These are phyloP conservation scores for Middelhovenomyces tepae DNA, from an alignment of 805 yeast genomes.

Conservation along the genomic window DNA sequence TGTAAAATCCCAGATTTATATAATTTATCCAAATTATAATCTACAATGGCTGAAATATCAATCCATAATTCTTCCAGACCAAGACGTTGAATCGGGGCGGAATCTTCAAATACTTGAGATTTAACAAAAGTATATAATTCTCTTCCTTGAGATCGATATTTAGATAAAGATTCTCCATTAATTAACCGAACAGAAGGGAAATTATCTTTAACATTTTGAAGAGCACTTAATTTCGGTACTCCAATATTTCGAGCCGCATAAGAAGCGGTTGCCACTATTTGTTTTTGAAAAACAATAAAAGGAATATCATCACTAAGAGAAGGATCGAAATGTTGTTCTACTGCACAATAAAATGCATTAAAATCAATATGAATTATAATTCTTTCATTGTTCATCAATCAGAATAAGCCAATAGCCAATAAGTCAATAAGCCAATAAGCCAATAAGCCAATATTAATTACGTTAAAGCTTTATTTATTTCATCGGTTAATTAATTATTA, in stretches of 20 bases:
- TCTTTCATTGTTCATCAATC: constrained; percentile 1
- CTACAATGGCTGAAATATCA: constrained; percentile 19
- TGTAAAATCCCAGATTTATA: no score
- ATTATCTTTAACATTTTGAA: constrained; percentile 10
- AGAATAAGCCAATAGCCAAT: no score
- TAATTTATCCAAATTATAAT: constrained; percentile 8
- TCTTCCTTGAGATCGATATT: constrained; percentile 25
- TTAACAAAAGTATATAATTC: constrained; percentile 19
- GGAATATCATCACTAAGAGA: constrained; percentile 19
- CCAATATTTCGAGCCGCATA: constrained; percentile 27
- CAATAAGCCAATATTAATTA: no score
- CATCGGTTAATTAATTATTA: no score
- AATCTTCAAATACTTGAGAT: constrained; percentile 1
- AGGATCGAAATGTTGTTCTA: constrained; percentile 23
- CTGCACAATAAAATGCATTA: constrained; percentile 29
- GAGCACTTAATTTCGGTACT: constrained; percentile 18
- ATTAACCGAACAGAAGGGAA: constrained; percentile 21
- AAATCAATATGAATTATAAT: constrained; percentile 23
- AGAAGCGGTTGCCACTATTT: constrained; percentile 24
- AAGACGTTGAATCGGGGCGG: constrained; percentile 23
- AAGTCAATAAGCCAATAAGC: no score
- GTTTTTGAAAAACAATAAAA: constrained; percentile 25
- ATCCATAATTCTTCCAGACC: constrained; percentile 28
- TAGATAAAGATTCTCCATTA: constrained; percentile 25
- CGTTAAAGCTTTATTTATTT: no score